Percentiles rank a stretch among this genome's conserved stretches.
Conservation (phyloP, 1,284 basidiomycete genomes). For the Trichosporon faecale region DNA sequence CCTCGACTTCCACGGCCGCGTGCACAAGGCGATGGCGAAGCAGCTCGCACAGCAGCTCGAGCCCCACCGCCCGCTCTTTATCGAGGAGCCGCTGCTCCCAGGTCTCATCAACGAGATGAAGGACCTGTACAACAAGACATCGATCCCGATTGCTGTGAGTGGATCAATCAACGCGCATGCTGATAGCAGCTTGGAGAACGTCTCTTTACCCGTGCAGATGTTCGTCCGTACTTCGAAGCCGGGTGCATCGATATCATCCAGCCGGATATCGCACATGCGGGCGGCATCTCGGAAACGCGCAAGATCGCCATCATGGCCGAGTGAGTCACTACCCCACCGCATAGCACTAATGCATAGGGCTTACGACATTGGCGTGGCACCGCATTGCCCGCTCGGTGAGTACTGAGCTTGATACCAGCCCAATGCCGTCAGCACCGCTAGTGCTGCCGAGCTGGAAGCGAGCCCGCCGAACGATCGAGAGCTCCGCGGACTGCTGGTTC, state of each 20-base stretch:
- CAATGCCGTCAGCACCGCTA: neutral
- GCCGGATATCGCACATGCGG: constrained; percentile 62
- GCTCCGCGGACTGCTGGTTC: constrained; percentile 56
- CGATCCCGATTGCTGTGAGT: constrained; percentile 54
- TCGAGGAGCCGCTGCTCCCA: constrained; percentile 69
- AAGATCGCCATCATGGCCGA: constrained; percentile 68
- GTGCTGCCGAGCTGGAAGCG: neutral
- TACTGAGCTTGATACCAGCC: neutral
- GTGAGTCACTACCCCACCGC: constrained; percentile 21
- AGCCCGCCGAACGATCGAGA: constrained; percentile 52
- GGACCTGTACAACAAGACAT: constrained; percentile 54
- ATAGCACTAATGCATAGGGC: constrained; percentile 28
- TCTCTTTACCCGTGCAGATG: constrained; percentile 66
- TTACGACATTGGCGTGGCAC: constrained; percentile 54
- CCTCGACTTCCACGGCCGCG: constrained; percentile 56
- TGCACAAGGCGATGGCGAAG: constrained; percentile 74
- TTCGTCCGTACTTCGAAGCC: constrained; percentile 63
- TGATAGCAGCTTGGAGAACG: constrained; percentile 61
- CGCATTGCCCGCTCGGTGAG: constrained; percentile 51
- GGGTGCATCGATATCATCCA: constrained; percentile 69
- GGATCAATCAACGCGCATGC: neutral
- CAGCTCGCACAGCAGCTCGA: constrained; percentile 68
- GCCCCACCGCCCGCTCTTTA: constrained; percentile 66
- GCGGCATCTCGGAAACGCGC: constrained; percentile 69
- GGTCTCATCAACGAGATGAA: constrained; percentile 54